phyloP scores from a whole-genome alignment of 1,139 yeast genomes.

The Pichia sp. region DNA sequence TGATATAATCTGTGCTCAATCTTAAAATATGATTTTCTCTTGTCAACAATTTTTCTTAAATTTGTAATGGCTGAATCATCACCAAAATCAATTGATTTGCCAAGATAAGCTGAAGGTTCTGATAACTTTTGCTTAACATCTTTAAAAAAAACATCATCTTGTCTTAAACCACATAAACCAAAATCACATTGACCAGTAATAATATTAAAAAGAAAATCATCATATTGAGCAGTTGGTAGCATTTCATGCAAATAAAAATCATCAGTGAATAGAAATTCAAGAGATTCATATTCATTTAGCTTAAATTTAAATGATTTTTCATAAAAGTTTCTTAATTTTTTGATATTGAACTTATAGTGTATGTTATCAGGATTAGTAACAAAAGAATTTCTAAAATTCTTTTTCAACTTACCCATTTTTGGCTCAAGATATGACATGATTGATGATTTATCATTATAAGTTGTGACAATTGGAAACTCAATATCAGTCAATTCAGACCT shows the following conservation, averaged over 20 bases:
- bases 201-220: not conserved
- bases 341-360: not conserved
- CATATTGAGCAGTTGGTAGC: not conserved
- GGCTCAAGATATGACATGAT: slow-evolving; percentile 1
- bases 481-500: not conserved
- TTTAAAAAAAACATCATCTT: not conserved
- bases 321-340: not conserved
- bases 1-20: not conserved
- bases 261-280: slow-evolving; percentile 3
- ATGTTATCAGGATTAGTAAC: not conserved
- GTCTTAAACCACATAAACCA: not conserved
- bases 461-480: not conserved
- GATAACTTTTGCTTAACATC: not conserved
- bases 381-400: not conserved
- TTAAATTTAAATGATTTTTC: not conserved
- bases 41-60: not conserved
- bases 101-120: not conserved
- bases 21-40: not conserved
- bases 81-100: not conserved
- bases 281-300: slow-evolving; percentile 1
- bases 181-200: not conserved
- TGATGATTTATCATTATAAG: not conserved
- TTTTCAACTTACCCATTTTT: not conserved
- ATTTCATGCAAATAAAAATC: slow-evolving; percentile 2
- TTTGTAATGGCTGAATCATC: not conserved